Conservation (phyloP, 106 monocot species). For the Dactylorhiza incarnata region DNA sequence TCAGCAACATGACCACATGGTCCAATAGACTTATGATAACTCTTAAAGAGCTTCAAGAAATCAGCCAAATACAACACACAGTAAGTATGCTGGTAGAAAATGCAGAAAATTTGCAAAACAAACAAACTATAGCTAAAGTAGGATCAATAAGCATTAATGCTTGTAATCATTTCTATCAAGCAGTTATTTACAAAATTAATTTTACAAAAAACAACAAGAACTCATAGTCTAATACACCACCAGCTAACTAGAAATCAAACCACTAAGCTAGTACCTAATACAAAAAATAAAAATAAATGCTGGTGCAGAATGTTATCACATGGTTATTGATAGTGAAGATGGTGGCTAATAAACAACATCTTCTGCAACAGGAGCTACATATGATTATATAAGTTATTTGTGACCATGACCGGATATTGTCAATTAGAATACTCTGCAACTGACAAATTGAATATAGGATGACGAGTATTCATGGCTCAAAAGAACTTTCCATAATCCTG, state of each 20-base stretch:
- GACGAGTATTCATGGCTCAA: slow-evolving; percentile 14
- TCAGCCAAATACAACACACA: not conserved
- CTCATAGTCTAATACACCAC: not conserved
- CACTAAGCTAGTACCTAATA: not conserved
- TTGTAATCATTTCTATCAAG: slow-evolving; percentile 4
- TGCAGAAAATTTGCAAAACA: not conserved
- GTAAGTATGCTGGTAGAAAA: not conserved
- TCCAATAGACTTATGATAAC: not conserved
- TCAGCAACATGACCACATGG: not conserved
- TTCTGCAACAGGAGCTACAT: slow-evolving; percentile 3
- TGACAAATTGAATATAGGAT: not conserved
- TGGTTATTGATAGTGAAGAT: not conserved
- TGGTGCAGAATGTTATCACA: not conserved
- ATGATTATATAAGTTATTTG: not conserved
- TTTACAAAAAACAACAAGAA: not conserved
- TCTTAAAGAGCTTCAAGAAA: not conserved
- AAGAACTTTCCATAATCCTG: slow-evolving; percentile 70
- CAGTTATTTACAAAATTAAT: slow-evolving; percentile 2
- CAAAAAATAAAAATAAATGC: not conserved
- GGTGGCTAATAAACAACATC: slow-evolving; percentile 1
- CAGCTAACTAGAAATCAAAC: not conserved
- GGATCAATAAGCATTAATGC: not conserved
- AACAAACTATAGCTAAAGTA: not conserved
- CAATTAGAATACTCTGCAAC: not conserved
- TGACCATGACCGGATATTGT: not conserved